These are phyloP conservation scores for Trametes polyzona DNA, from an alignment of 1,284 basidiomycete genomes.

Conservation along the genomic window DNA sequence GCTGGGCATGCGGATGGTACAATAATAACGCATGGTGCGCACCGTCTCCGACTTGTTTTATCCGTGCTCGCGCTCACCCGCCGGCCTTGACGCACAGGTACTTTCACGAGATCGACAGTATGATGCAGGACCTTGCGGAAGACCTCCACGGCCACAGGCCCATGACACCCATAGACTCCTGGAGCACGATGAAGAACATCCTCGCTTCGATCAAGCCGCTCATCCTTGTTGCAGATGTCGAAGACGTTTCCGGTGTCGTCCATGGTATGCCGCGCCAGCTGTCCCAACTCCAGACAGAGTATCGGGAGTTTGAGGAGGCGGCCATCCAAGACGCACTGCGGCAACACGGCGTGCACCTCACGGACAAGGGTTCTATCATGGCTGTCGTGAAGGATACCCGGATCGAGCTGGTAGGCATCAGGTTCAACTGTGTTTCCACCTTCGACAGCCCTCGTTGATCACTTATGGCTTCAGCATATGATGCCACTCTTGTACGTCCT, in stretches of 20 bases:
- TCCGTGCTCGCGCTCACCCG: too few species aligned
- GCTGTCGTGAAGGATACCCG: constrained; percentile 7
- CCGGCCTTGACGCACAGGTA: too few species aligned
- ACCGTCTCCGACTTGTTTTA: too few species aligned
- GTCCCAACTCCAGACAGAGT: constrained; percentile 15
- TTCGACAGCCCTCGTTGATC: too few species aligned
- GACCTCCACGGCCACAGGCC: neutral
- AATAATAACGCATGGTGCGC: constrained; percentile 23
- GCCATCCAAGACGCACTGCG: neutral
- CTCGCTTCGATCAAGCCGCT: constrained; percentile 9
- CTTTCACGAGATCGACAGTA: constrained; percentile 6
- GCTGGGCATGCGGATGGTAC: constrained; percentile 22
- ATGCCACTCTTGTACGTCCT: constrained; percentile 15
- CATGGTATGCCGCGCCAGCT: constrained; percentile 6
- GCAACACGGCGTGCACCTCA: constrained; percentile 7
- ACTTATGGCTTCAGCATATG: constrained; percentile 10
- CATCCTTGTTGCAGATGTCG: constrained; percentile 16
- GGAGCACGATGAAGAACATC: neutral
- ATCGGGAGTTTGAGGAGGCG: neutral
- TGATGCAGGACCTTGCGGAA: neutral
- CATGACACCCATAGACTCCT: neutral
- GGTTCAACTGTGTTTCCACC: neutral
- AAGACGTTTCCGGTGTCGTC: constrained; percentile 3
- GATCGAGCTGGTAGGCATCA: constrained; percentile 20
- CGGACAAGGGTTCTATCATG: constrained; percentile 3